A percentile compares a stretch with the other conserved stretches of the same genome.
Evolutionary conservation across 805 yeast species (phyloP).

Genomic region (Candida taoyuanica): DNA sequence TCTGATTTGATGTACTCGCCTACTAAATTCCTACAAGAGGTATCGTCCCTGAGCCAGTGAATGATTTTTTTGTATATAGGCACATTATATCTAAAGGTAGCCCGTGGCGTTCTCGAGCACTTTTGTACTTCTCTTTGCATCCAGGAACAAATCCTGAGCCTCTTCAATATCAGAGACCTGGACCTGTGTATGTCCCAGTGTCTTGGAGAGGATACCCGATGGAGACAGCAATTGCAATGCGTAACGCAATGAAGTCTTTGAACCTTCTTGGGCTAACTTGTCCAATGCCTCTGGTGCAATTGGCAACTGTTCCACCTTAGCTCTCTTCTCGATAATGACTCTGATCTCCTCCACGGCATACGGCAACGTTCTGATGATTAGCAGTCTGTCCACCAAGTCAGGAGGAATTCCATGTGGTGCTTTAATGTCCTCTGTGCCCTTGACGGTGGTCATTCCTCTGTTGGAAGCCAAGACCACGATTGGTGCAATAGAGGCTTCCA

Average conservation of each 20-base stretch:
- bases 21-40: constrained; percentile 60
- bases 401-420: constrained; percentile 98
- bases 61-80: not conserved
- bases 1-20: constrained; percentile 77
- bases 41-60: constrained; percentile 38
- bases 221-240: constrained; percentile 90
- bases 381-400: constrained; percentile 85
- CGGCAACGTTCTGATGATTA: constrained; percentile 90
- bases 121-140: constrained; percentile 74
- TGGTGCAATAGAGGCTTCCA: constrained; percentile 90
- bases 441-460: constrained; percentile 85
- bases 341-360: constrained; percentile 79
- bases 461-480: constrained; percentile 94
- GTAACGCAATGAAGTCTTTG: constrained; percentile 79
- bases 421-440: constrained; percentile 81
- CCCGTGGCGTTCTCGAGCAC: constrained; percentile 42
- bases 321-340: constrained; percentile 77
- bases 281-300: constrained; percentile 67
- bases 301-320: constrained; percentile 69
- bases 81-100: constrained; percentile 30
- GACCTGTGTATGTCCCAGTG: constrained; percentile 67
- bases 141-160: constrained; percentile 77
- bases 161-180: constrained; percentile 72
- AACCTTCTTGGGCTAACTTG: constrained; percentile 67
- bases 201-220: constrained; percentile 74